phyloP scores from a whole-genome alignment of 1,139 yeast species.

The Ashbya aceris region DNA sequence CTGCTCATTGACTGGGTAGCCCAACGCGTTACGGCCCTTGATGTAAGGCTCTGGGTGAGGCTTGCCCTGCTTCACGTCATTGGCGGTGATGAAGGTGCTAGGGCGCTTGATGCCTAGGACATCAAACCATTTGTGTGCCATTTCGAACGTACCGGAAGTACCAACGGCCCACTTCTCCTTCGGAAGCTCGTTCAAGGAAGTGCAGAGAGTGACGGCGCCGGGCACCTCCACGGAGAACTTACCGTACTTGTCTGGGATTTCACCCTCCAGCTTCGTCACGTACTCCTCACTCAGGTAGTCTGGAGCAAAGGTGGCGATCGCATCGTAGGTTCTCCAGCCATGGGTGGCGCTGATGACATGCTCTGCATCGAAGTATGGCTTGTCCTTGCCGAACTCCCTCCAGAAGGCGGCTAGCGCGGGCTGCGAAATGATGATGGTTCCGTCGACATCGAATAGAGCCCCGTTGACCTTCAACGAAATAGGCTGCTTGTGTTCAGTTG shows the following conservation, averaged over 20 bases:
- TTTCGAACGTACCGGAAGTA: conserved; percentile 68
- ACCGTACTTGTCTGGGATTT: conserved; percentile 65
- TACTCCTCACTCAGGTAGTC: conserved; percentile 59
- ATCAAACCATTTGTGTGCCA: conserved; percentile 74
- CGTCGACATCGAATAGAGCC: conserved; percentile 71
- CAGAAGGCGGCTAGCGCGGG: conserved; percentile 77
- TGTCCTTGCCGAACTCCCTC: conserved; percentile 60
- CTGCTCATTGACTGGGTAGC: conserved; percentile 37
- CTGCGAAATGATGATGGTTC: conserved; percentile 75
- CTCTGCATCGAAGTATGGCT: conserved; percentile 63
- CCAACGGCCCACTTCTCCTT: conserved; percentile 70
- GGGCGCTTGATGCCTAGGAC: conserved; percentile 57
- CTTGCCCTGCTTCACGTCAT: conserved; percentile 66
- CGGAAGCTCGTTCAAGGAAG: conserved; percentile 29
- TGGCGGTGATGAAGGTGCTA: conserved; percentile 70
- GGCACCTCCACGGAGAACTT: conserved; percentile 63
- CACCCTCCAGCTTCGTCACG: conserved; percentile 60
- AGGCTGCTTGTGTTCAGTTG: neutral
- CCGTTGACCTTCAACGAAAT: conserved; percentile 30
- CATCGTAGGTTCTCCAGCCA: conserved; percentile 77
- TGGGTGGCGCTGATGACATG: conserved; percentile 67
- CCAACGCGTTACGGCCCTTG: conserved; percentile 51
- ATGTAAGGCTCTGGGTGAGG: conserved; percentile 81
- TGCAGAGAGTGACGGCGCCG: conserved; percentile 57
- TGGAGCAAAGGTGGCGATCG: conserved; percentile 65